phyloP scores from a whole-genome alignment of 179 eudicot genomes.

The Beta corolliflora region DNA sequence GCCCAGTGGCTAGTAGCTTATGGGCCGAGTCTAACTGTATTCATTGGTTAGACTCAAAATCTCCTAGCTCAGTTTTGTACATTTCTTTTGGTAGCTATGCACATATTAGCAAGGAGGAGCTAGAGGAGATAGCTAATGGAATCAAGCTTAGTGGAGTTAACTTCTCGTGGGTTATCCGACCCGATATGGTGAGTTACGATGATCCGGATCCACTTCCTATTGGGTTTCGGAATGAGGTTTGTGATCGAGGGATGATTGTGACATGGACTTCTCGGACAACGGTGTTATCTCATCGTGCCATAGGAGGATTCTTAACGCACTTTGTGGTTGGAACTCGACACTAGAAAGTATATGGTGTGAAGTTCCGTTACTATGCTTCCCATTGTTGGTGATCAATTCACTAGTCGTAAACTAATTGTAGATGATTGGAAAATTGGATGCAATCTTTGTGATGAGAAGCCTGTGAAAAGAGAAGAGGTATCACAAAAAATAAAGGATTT shows the following conservation, averaged over 20 bases:
- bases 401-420: conserved; percentile 37
- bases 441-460: conserved; percentile 40
- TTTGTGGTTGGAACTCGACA: conserved; percentile 51
- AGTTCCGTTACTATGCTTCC: conserved; percentile 41
- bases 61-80: conserved; percentile 39
- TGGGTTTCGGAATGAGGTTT: conserved; percentile 42
- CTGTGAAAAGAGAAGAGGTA: conserved; percentile 41
- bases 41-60: conserved; percentile 37
- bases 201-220: conserved; percentile 43
- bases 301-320: conserved; percentile 46
- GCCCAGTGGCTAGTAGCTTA: conserved; percentile 39
- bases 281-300: conserved; percentile 34
- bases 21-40: conserved; percentile 47
- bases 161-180: conserved; percentile 45
- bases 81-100: conserved; percentile 51
- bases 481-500: conserved; percentile 30
- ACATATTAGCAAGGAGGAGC: conserved; percentile 32
- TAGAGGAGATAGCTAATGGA: conserved; percentile 41
- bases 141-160: conserved; percentile 35
- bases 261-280: conserved; percentile 34
- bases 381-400: conserved; percentile 43
- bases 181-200: conserved; percentile 46
- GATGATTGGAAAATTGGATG: conserved; percentile 49
- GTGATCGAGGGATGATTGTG: conserved; percentile 38
- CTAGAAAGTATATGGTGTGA: conserved; percentile 44